Conservation (phyloP, 2,329 filamentous ascomycete species). For the Coniella lustricola region DNA sequence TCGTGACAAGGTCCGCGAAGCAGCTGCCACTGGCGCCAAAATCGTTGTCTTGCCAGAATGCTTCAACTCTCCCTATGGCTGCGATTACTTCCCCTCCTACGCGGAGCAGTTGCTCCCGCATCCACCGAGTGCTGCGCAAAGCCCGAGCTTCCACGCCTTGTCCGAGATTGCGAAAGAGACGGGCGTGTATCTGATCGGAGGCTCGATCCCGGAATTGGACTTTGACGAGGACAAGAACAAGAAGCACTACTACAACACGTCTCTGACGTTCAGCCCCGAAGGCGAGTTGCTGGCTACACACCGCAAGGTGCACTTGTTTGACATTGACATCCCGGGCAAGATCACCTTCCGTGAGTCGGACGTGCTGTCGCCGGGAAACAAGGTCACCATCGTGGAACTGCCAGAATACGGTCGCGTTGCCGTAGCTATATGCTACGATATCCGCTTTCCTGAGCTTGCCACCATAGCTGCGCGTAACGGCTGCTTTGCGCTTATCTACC, state of each 20-base stretch:
- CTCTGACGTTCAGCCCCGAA: constrained; percentile 69
- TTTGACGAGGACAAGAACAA: constrained; percentile 29
- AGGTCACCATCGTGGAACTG: constrained; percentile 77
- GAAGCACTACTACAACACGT: constrained; percentile 82
- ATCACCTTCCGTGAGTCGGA: constrained; percentile 89
- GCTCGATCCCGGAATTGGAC: constrained; percentile 82
- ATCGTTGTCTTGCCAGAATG: constrained; percentile 94
- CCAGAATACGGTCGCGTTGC: constrained; percentile 83
- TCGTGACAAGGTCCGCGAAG: constrained; percentile 73
- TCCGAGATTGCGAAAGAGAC: constrained; percentile 72
- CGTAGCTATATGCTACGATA: constrained; percentile 93
- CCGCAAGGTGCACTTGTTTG: constrained; percentile 92
- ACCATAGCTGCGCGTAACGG: constrained; percentile 79
- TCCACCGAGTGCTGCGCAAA: constrained; percentile 61
- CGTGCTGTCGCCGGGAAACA: constrained; percentile 77
- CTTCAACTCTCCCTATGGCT: constrained; percentile 98
- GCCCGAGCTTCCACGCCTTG: constrained; percentile 81
- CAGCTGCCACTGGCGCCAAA: constrained; percentile 67
- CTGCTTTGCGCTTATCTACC: constrained; percentile 85
- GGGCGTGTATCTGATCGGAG: constrained; percentile 75
- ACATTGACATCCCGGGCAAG: constrained; percentile 94
- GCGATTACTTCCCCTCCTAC: constrained; percentile 81
- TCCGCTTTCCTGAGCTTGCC: constrained; percentile 91
- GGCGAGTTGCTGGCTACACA: constrained; percentile 81
- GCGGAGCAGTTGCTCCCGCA: constrained; percentile 79